Base-by-base conservation (phyloP, 176 grass and related monocot species). In the Phyllostachys edulis region DNA sequence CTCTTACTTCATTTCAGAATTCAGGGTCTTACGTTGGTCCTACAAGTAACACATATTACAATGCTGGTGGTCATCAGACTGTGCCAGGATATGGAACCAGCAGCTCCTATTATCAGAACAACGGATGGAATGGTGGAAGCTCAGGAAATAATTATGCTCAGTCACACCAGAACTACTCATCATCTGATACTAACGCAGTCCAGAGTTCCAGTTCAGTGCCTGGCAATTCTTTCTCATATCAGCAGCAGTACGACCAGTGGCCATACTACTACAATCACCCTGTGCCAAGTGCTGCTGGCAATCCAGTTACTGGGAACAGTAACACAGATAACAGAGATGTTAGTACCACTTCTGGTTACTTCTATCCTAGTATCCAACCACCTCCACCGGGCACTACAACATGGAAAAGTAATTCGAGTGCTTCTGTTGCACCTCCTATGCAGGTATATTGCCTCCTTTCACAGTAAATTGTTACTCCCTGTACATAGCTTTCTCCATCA, bases 1-100 rank as follows among this genome's bases (percentile, higher is more conserved):
- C 92, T 92, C 95, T 94, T 94, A 89, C 84, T 91, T 87, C 92
- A 94, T 97, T 97, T 97, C 95, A 94, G 93, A 95, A 95, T 98
- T 98, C 95, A 88, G 89, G 85, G 85, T 87, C 90, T 98, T 93
- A 95, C 89, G 85, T 92, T 84, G 87, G 57, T 88, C 85, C 92
- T 82, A 80, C 91, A 91, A 90, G 88, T 94, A 91, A 91, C 90
- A 98, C 92, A 88, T 98, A 97, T 90, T 97, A 94, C 92, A 98
- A 98, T 98, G 82, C 90, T 98, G 92, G 92, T 88, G 91, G 83
- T 95, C 83, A 95, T 93, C 96, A 94, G 89, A 90, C 85, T 39
- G 73, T 54, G 21, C 61, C 96, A 87, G 92, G 92, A 76, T 97
- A 97, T 80, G 84, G 81, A 87, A 90, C 81, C 78, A 88, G 49